Evolutionary conservation across 2,329 filamentous ascomycete genomes (phyloP).

Genomic region (Cladosporium sp.): DNA sequence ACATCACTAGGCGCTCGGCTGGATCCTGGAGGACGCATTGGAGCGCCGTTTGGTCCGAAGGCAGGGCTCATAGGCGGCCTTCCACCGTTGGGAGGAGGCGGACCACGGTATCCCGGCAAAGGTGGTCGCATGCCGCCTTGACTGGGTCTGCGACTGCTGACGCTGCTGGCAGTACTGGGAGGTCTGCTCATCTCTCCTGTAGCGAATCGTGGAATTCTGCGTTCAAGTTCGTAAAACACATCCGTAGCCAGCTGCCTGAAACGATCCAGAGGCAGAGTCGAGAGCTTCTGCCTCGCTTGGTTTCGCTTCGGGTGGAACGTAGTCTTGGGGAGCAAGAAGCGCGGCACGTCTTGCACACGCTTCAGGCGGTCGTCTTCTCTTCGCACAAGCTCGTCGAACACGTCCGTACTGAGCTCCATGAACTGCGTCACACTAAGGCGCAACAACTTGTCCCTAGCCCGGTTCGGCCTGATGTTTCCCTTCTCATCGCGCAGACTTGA

Average conservation of each 20-base stretch:
- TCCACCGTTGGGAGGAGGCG: conserved; percentile 22
- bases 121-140: conserved; percentile 41
- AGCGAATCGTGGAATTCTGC: conserved; percentile 80
- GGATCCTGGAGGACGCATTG: conserved; percentile 42
- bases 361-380: conserved; percentile 65
- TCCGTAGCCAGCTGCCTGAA: conserved; percentile 93
- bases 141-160: conserved; percentile 31
- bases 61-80: conserved; percentile 41
- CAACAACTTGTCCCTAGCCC: conserved; percentile 90
- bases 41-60: conserved; percentile 8
- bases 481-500: conserved; percentile 72
- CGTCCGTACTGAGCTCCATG: conserved; percentile 95
- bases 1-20: conserved; percentile 23
- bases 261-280: conserved; percentile 79
- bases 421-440: conserved; percentile 90
- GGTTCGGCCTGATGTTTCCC: conserved; percentile 73
- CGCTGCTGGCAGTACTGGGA: conserved; percentile 63
- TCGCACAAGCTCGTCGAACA: conserved; percentile 90
- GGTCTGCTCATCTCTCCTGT: conserved; percentile 67
- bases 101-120: conserved; percentile 29
- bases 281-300: conserved; percentile 92
- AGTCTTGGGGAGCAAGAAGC: conserved; percentile 78
- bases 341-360: conserved; percentile 57
- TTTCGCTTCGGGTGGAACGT: conserved; percentile 96
- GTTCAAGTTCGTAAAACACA: conserved; percentile 91